Conservation (phyloP, 768 basidiomycete genomes). For the Mycena amicta region DNA sequence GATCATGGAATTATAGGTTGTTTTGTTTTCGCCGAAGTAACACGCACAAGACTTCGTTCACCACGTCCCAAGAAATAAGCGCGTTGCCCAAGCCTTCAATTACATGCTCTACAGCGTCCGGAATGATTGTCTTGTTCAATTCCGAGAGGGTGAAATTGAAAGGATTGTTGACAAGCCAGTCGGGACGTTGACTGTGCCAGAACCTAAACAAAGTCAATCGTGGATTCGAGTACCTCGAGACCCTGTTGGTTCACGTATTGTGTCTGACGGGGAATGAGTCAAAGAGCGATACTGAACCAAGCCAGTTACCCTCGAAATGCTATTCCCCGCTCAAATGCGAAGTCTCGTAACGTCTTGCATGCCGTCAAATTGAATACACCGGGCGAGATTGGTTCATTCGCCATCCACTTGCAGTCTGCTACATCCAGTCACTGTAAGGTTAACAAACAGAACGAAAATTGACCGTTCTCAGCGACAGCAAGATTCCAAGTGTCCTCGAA, state of each 20-base stretch:
- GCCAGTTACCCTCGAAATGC: slow-evolving; percentile 17
- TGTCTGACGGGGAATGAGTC: slow-evolving; percentile 6
- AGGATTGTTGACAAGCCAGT: slow-evolving; percentile 20
- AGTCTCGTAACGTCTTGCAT: slow-evolving; percentile 11
- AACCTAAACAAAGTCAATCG: not conserved
- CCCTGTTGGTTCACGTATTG: slow-evolving; percentile 15
- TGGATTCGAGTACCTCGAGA: not conserved
- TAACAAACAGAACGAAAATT: too few relatives aligned
- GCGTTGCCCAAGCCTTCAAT: slow-evolving; percentile 15
- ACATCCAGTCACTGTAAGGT: too few relatives aligned
- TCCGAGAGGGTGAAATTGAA: slow-evolving; percentile 17
- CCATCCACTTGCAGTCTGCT: slow-evolving; percentile 24
- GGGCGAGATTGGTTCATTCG: slow-evolving; percentile 12
- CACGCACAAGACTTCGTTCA: slow-evolving; percentile 17
- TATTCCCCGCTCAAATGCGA: slow-evolving; percentile 10
- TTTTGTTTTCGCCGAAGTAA: not conserved
- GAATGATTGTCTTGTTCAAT: slow-evolving; percentile 22
- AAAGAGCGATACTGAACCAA: not conserved
- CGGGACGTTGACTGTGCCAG: slow-evolving; percentile 21
- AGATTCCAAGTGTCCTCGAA: slow-evolving; percentile 22
- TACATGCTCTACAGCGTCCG: slow-evolving; percentile 14
- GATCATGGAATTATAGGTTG: not conserved
- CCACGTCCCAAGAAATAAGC: slow-evolving; percentile 21
- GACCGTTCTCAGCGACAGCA: slow-evolving; percentile 18
- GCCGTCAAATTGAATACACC: slow-evolving; percentile 22